Evolutionary conservation across 331 rosid genomes (phyloP), one percentile per base, ranked within the genome.

Genomic region (Arachis monticola): DNA sequence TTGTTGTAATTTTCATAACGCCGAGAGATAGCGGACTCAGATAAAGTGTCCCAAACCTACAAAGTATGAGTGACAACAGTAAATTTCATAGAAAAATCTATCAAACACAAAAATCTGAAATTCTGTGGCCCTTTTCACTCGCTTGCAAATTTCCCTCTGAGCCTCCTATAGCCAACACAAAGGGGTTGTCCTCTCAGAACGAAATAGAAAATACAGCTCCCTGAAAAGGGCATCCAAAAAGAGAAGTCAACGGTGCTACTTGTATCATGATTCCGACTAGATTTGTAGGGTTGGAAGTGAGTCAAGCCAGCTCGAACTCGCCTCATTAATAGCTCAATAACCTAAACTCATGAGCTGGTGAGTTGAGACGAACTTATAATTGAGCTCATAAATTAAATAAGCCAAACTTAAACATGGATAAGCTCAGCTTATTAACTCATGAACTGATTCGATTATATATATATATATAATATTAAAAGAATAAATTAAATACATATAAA

Each of bases 131-230:
- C 40, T 70, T 40, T 45, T 41, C 72, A 80, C 92, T 87, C 79
- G 87, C 96, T 74, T 91, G 73, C 63, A 92, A 78, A 58, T 66
- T 82, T 27, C 99, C 99, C 75, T 90, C 79, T 4, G 93, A 90
- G 74, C 99, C 99, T 77, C 97, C 98, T 8, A 93, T 81, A 30
- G 96, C 99, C 79, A 92, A 83, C 82, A 90, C 83, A 83, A 86
- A 94, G 4, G 96, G 97, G 67, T 81, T 79, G 84, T 94, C 99
- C 73, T 81, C 86, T 4, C 96, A 85, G 84, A 94, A 94, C 12
- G 89, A 75, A 80, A 88, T 32, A n/a, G 90, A 84, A 80, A 90
- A 94, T 42, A 94, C 78, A 48, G 95, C 95, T 75, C 99, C 99
- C 98, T 93, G 80, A n/a, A 53, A 76, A 58, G 60, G 53, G 41